Base-by-base conservation (phyloP, 805 yeast species). In the Schwanniomyces vanrijiae region DNA sequence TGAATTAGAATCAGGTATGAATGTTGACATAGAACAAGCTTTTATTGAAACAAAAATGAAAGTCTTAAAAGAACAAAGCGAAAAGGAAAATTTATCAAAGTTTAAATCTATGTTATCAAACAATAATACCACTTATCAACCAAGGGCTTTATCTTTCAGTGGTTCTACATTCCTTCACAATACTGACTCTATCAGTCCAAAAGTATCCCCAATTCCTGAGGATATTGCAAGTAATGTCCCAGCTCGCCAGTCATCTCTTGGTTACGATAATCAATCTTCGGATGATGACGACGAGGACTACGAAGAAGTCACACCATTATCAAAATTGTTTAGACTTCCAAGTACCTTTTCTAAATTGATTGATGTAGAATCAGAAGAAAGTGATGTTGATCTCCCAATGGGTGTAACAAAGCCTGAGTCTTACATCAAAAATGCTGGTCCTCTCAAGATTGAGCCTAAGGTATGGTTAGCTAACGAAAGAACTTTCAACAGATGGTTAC, bases 381-480 rank as follows among this genome's bases (percentile, higher is more conserved):
- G 71, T 50, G 97, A 91, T 63, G 78, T 90, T 40, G 83, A 78
- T 19, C 73, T 92, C 47, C 99, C 99, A 10, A 83, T 87, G 2
- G 98, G 98, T 13, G 98, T 92, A 18, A 75, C 76, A 39, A 88
- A 86, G 61, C 99, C 99, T 46, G 81, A 78, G 21, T 73, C 77
- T 26, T 81, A 88, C 68, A 77, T 92, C 57, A 88, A 91, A 61
- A 90, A 90, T 64, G 84, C 91, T 22, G 96, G 97, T 6, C 94
- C 97, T 1, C 81, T 90, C 46, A 90, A 88, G 68, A 91, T 94
- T 48, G 99, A 94, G 72, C 95, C 98, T 25, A 94, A 94, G 63
- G 99, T 94, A 11, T 94, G 98, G 97, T 77, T 94, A 53, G 99
- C 99, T 24, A 94, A 94, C 62, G 99, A 94, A 72, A 86, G 99